Base-by-base conservation (phyloP, 495 filamentous ascomycete species). In the Hypoxylon subgilvum region DNA sequence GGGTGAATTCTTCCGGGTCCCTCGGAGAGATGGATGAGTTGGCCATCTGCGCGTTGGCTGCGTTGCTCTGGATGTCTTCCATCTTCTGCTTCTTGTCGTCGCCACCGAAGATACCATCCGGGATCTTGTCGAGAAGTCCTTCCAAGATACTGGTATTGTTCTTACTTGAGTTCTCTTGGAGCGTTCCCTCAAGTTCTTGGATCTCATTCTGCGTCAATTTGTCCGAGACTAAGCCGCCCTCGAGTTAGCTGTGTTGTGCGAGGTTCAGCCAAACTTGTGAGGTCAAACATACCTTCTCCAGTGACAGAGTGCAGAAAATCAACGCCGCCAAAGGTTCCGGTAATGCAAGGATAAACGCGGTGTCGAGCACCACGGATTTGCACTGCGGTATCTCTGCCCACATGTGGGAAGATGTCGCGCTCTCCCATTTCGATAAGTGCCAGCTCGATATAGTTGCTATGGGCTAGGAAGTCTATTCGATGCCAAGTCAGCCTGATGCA, bases 251-350 rank as follows among this genome's bases (percentile, higher is more conserved):
- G 30, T 34, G 13, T 18, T 22, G 28, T 17, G 23, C 19, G 18
- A 31, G 27, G 4, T 31, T 16, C 4, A 14, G 9, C 23, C 8
- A 8, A 13, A 56, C 2, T 6, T 16, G 1, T 17, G 31, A 6
- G 3, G 21, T 36, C 17, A 16, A 39, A 45, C 49, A 28, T 62
- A 79, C 76, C 67, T 74, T 96, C 91, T 40, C 92, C 92, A 40
- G 91, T 84, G 16, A 96, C 92, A 1, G 88, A 92, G 74, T 95
- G 91, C 17, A 94, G 78, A 70, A 84, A 84, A 46, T 95, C 90
- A 7, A 95, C 91, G 47, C 91, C 91, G 23, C 92, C 92, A 73
- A 96, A 97, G 2, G 92, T 96, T 48, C 91, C 91, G 5, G 92
- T 96, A 38, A 96, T 79, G 56, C 90, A 73, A 8, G 92, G 92